Conservation (phyloP, 305 asterid genomes). For the Fraxinus baroniana region DNA sequence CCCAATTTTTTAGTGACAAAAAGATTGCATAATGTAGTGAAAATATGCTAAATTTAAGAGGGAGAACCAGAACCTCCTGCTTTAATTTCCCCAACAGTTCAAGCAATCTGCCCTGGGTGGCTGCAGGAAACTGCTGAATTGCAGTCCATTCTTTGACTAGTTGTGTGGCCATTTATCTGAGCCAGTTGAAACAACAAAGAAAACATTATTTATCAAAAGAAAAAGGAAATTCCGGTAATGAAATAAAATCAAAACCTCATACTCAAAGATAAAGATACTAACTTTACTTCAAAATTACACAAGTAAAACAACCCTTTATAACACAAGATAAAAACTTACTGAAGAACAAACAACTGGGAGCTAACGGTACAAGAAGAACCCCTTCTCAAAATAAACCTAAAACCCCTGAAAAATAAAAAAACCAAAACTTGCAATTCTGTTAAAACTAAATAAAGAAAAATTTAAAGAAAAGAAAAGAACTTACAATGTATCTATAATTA, state of each 20-base stretch:
- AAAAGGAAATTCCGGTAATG: not conserved
- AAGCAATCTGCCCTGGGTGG: slow-evolving; percentile 78
- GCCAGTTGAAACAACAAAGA: slow-evolving; percentile 3
- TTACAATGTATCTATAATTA: not conserved
- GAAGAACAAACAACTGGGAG: not conserved
- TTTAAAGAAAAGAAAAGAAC: not conserved
- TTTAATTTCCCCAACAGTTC: slow-evolving; percentile 69
- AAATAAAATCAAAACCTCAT: slow-evolving; percentile 3
- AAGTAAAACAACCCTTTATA: not conserved
- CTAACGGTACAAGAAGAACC: not conserved
- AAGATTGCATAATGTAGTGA: not conserved
- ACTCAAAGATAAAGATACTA: not conserved
- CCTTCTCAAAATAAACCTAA: not conserved
- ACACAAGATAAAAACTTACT: not conserved
- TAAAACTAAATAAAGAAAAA: not conserved
- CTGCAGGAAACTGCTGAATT: slow-evolving; percentile 82
- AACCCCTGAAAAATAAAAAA: not conserved
- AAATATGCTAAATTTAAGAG: not conserved
- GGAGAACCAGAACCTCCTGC: slow-evolving; percentile 49
- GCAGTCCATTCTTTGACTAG: slow-evolving; percentile 75
- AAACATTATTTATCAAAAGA: not conserved
- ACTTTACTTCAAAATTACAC: not conserved
- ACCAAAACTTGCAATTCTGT: not conserved
- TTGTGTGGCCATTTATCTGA: slow-evolving; percentile 68
- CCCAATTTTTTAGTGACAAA: not conserved